phyloP scores from a whole-genome alignment of 148 eudicot genomes.

The Oxyria digyna region DNA sequence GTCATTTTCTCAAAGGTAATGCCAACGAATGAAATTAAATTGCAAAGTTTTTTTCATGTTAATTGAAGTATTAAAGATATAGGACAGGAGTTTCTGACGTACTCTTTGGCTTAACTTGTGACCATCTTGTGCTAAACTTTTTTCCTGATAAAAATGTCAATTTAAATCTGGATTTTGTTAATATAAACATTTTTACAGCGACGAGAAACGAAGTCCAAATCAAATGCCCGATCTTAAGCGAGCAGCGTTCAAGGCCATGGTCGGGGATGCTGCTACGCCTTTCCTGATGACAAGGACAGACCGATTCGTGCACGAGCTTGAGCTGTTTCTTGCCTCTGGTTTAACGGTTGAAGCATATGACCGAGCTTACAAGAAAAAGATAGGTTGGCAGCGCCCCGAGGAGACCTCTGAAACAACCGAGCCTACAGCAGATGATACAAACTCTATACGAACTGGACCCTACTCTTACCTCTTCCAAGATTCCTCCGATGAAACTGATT shows the following conservation, averaged over 20 bases:
- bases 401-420: conserved; percentile 21
- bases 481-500: conserved; percentile 27
- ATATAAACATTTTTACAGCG: conserved; percentile 20
- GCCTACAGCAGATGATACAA: conserved; percentile 13
- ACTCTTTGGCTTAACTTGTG: neutral
- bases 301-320: conserved; percentile 56
- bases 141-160: neutral
- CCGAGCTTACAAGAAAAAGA: conserved; percentile 37
- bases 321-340: conserved; percentile 66
- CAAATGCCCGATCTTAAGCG: conserved; percentile 22
- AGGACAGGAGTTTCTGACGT: neutral
- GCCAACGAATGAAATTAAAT: neutral
- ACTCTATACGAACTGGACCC: conserved; percentile 7
- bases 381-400: conserved; percentile 47
- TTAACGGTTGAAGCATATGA: conserved; percentile 67
- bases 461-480: conserved; percentile 42
- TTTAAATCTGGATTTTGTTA: neutral
- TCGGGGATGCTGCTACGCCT: conserved; percentile 51
- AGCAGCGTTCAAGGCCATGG: conserved; percentile 42
- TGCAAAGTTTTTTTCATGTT: neutral
- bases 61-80: neutral
- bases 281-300: conserved; percentile 60
- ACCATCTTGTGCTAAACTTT: neutral
- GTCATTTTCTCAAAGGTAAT: conserved; percentile 51
- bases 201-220: conserved; percentile 19